Conservation (phyloP, 345 rosid species). For the Brassica rapa region DNA sequence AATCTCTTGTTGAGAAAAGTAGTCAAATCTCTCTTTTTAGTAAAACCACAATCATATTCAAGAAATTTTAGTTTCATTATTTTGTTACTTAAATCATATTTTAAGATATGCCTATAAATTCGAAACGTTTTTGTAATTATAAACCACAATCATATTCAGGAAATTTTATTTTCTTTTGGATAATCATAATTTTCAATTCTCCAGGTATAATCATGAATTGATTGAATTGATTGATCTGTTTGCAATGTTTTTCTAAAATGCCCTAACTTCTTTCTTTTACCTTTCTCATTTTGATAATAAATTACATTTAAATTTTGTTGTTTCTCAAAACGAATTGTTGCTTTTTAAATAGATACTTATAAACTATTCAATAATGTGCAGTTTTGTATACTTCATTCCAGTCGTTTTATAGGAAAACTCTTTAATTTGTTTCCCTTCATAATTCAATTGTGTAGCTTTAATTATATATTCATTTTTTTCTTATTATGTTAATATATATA, state of each 20-base stretch:
- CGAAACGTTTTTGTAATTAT: not conserved
- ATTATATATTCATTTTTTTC: not conserved
- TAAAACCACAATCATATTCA: too few species aligned
- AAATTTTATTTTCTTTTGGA: not conserved
- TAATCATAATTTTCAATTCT: not conserved
- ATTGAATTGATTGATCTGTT: not conserved
- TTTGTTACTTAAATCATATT: not conserved
- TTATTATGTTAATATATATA: not conserved
- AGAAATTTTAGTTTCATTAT: too few species aligned
- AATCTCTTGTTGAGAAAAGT: not conserved
- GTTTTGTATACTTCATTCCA: not conserved
- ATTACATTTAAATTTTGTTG: not conserved
- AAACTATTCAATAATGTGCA: not conserved
- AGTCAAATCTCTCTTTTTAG: not conserved
- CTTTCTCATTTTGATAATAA: not conserved
- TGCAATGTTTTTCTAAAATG: not conserved
- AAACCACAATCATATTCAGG: not conserved
- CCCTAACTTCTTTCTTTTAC: not conserved
- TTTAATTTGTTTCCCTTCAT: not conserved
- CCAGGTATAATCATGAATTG: not conserved
- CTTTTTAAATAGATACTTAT: not conserved
- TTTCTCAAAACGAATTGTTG: not conserved
- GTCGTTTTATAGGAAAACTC: not conserved
- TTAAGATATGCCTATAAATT: not conserved
- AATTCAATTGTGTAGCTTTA: not conserved